Evolutionary conservation across 805 yeast genomes (phyloP).

Genomic region (Maudiozyma saulgeensis): DNA sequence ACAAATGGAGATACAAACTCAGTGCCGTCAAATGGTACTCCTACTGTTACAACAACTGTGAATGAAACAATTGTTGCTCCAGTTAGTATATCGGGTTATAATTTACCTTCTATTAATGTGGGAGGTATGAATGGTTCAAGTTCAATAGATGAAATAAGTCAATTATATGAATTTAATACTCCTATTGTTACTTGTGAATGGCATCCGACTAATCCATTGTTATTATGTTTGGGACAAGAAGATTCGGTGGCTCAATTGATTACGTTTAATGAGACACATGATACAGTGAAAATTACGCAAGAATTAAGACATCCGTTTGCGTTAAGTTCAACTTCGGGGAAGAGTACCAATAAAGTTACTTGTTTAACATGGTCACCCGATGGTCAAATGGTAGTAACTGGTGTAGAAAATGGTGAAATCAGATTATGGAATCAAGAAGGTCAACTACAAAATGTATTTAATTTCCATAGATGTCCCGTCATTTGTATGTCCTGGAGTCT

Average conservation of each 20-base stretch:
- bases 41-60: background rate
- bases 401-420: slow-evolving; percentile 60
- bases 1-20: background rate
- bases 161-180: slow-evolving; percentile 30
- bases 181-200: slow-evolving; percentile 40
- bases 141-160: background rate
- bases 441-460: slow-evolving; percentile 44
- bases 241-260: slow-evolving; percentile 40
- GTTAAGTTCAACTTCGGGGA: slow-evolving; percentile 13
- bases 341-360: slow-evolving; percentile 24
- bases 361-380: slow-evolving; percentile 53
- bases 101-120: background rate
- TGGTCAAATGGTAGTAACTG: slow-evolving; percentile 56
- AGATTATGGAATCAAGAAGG: slow-evolving; percentile 76
- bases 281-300: slow-evolving; percentile 1
- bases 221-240: slow-evolving; percentile 47
- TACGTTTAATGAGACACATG: slow-evolving; percentile 25
- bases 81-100: background rate
- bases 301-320: slow-evolving; percentile 31
- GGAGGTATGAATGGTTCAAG: background rate
- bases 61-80: background rate
- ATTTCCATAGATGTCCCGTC: slow-evolving; percentile 47
- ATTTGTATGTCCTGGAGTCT: slow-evolving; percentile 52
- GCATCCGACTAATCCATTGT: slow-evolving; percentile 41
- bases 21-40: background rate